Conservation (phyloP, 2,329 filamentous ascomycete genomes). For the Ophiostoma triangulosporum region DNA sequence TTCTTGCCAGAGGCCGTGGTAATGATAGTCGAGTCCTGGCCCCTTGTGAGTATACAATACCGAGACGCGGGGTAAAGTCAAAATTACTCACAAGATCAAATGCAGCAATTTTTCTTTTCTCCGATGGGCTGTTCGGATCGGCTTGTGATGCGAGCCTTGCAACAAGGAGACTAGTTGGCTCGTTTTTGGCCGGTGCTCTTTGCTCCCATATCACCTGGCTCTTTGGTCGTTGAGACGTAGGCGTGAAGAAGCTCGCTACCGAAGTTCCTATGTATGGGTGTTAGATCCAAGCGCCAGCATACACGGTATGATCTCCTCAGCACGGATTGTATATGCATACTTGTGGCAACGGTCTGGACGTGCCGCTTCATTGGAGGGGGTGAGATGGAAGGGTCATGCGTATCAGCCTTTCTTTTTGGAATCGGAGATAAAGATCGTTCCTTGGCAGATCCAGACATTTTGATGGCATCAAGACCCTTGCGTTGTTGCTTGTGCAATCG, state of each 20-base stretch:
- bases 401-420: conserved; percentile 1
- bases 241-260: conserved; percentile 79
- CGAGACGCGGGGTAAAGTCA: not conserved
- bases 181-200: conserved; percentile 38
- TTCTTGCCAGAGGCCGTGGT: conserved; percentile 66
- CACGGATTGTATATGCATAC: not conserved
- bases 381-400: conserved; percentile 31
- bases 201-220: conserved; percentile 61
- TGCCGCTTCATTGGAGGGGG: conserved; percentile 41
- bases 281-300: not conserved
- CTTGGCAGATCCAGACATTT: not conserved
- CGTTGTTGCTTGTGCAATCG: too few relatives aligned
- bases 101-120: conserved; percentile 41
- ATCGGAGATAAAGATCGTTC: not conserved
- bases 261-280: conserved; percentile 41
- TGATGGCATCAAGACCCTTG: not conserved
- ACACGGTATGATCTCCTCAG: not conserved
- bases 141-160: conserved; percentile 45
- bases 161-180: conserved; percentile 51
- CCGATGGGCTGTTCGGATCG: too few relatives aligned
- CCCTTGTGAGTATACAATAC: too few relatives aligned
- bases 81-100: conserved; percentile 45
- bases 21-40: conserved; percentile 77
- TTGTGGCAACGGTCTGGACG: conserved; percentile 37
- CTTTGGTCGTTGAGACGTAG: conserved; percentile 69